phyloP scores from a whole-genome alignment of 1,284 basidiomycete species.

The Pseudomicrostroma phylloplanum region DNA sequence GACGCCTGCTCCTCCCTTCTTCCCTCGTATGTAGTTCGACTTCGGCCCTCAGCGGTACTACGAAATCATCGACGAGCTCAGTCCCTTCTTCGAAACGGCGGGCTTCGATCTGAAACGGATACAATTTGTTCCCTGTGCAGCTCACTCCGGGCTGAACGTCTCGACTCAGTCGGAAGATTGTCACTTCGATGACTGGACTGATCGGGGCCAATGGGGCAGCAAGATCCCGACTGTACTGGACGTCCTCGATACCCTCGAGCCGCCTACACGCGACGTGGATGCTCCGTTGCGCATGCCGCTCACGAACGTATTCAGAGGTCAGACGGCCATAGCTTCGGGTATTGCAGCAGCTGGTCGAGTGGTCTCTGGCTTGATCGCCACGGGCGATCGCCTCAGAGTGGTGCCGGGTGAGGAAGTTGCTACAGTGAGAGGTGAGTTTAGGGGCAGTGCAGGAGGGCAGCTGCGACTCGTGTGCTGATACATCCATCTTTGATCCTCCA shows the following conservation, averaged over 20 bases:
- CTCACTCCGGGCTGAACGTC: constrained; percentile 85
- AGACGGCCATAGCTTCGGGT: constrained; percentile 64
- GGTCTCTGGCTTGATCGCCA: constrained; percentile 79
- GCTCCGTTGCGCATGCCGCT: constrained; percentile 79
- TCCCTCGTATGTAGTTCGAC: constrained; percentile 59
- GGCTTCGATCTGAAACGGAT: constrained; percentile 77
- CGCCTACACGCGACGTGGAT: constrained; percentile 65
- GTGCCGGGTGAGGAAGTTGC: constrained; percentile 87
- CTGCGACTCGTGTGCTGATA: not conserved
- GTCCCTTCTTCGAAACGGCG: constrained; percentile 75
- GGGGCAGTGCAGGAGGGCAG: not conserved
- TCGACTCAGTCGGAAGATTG: constrained; percentile 56
- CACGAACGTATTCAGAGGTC: constrained; percentile 87
- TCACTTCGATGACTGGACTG: constrained; percentile 71
- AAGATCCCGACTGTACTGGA: constrained; percentile 67
- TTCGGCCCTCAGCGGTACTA: constrained; percentile 79
- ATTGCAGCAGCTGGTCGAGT: constrained; percentile 79
- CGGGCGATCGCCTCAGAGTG: constrained; percentile 78
- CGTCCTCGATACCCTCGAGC: constrained; percentile 66
- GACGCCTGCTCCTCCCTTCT: not conserved
- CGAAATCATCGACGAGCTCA: constrained; percentile 69
- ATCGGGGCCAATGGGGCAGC: too few relatives aligned
- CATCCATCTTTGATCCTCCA: not conserved
- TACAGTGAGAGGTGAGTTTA: constrained; percentile 55
- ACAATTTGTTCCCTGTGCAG: constrained; percentile 80